These are phyloP conservation scores for Starmera caribaea DNA, from an alignment of 805 yeast genomes.

Conservation along the genomic window DNA sequence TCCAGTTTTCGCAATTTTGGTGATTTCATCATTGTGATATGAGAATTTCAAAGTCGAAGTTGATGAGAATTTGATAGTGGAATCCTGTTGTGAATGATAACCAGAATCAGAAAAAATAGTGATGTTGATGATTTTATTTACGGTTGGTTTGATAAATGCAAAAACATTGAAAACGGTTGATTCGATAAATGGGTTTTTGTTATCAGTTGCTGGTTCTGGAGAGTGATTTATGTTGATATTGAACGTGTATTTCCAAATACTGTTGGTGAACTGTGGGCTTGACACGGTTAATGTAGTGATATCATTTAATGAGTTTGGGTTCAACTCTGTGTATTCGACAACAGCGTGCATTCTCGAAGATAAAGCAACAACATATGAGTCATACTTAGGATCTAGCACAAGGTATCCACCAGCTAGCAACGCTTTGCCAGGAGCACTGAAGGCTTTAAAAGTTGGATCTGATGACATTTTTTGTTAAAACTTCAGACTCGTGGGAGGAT, in stretches of 20 bases:
- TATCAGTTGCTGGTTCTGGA: conserved; percentile 22
- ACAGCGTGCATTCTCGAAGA: conserved; percentile 86
- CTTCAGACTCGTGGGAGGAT: no score
- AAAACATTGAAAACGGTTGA: conserved; percentile 49
- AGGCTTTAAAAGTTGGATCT: conserved; percentile 32
- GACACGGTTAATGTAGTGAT: conserved; percentile 29
- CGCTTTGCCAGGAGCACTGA: conserved; percentile 95
- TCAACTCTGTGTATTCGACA: conserved; percentile 16
- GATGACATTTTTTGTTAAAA: no score
- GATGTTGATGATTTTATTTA: conserved; percentile 31
- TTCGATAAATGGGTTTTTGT: conserved; percentile 64
- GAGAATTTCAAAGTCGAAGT: conserved; percentile 32
- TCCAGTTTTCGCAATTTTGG: conserved; percentile 84
- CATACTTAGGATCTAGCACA: conserved; percentile 69
- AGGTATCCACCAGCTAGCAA: conserved; percentile 90
- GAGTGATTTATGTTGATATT: conserved; percentile 10
- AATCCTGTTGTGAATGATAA: conserved; percentile 68
- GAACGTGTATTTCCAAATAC: conserved; percentile 54
- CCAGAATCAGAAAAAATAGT: conserved; percentile 78
- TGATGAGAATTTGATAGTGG: conserved; percentile 26
- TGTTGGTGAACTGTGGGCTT: conserved; percentile 73
- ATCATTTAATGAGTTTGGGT: conserved; percentile 1
- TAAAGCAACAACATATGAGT: conserved; percentile 76
- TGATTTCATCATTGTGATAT: conserved; percentile 51
- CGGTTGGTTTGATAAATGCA: conserved; percentile 32